A percentile compares a stretch with the other conserved stretches of the same genome.
phyloP scores from a whole-genome alignment of 2,329 filamentous ascomycete species.

The Myriosclerotinia duriaeana region DNA sequence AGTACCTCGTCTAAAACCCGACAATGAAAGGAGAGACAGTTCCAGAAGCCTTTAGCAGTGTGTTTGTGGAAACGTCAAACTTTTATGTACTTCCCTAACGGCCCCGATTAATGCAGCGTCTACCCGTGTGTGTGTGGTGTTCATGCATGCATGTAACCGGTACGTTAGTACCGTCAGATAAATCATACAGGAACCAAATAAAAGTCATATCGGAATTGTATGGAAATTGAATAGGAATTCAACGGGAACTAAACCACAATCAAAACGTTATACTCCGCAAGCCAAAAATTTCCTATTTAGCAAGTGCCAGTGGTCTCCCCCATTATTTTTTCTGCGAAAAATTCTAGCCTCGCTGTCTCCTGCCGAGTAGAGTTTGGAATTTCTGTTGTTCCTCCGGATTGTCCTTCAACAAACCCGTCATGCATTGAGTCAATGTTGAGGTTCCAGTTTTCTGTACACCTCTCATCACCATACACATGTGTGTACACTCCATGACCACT shows the following conservation, averaged over 20 bases:
- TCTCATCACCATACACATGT: conserved; percentile 81
- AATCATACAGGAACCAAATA: background rate
- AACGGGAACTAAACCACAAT: no score
- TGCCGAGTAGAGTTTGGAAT: conserved; percentile 53
- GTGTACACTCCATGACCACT: conserved; percentile 91
- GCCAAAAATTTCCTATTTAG: background rate
- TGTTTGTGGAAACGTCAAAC: no score
- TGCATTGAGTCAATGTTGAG: conserved; percentile 66
- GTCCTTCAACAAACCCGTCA: conserved; percentile 68
- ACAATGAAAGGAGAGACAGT: no score
- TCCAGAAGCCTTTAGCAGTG: no score
- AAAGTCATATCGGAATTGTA: no score
- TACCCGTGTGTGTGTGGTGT: no score
- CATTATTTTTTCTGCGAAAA: background rate
- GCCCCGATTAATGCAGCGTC: no score
- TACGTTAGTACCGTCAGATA: background rate
- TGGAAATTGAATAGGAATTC: no score
- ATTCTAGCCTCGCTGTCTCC: conserved; percentile 6
- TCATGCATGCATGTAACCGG: background rate
- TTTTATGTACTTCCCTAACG: no score
- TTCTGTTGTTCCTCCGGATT: conserved; percentile 66
- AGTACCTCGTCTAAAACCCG: no score
- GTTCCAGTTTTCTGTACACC: conserved; percentile 69
- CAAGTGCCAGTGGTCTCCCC: background rate
- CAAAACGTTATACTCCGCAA: background rate